Percentiles rank a stretch among this genome's conserved stretches.
These are phyloP conservation scores for Arabidopsis suecica DNA, from an alignment of 345 rosid genomes.

Conservation along the genomic window DNA sequence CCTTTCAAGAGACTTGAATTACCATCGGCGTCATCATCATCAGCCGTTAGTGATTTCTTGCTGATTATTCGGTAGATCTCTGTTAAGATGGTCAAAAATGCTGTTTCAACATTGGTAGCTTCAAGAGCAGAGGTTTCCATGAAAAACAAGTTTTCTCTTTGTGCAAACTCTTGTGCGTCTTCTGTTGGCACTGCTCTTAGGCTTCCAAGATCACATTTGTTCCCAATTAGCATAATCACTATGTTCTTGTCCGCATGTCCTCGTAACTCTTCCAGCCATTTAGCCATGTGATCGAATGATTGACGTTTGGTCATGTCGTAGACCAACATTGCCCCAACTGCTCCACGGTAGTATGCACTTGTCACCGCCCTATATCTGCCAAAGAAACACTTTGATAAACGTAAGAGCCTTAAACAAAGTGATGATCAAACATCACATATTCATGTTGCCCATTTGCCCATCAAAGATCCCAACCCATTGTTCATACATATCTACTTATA, in stretches of 20 bases:
- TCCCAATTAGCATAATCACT: constrained; percentile 78
- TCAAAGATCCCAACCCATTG: background rate
- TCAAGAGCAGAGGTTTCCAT: constrained; percentile 91
- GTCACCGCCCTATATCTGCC: constrained; percentile 84
- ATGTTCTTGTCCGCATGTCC: constrained; percentile 89
- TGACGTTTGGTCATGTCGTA: constrained; percentile 91
- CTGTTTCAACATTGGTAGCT: constrained; percentile 79
- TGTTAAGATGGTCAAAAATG: constrained; percentile 68
- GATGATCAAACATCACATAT: background rate
- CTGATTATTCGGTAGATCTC: constrained; percentile 77
- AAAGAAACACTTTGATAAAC: background rate
- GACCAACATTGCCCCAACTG: constrained; percentile 84
- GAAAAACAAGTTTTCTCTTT: constrained; percentile 80
- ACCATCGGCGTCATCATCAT: constrained; percentile 53
- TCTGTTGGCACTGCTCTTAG: constrained; percentile 78
- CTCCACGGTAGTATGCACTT: constrained; percentile 83
- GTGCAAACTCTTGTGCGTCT: constrained; percentile 87
- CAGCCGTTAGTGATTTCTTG: constrained; percentile 70
- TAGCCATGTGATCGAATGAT: constrained; percentile 83
- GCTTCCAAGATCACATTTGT: constrained; percentile 79
- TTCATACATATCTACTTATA: background rate
- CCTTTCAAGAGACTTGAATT: constrained; percentile 67
- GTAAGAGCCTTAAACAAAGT: background rate
- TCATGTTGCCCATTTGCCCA: background rate
- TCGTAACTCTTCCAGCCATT: constrained; percentile 83